Evolutionary conservation across 2,329 filamentous ascomycete genomes (phyloP), one percentile per base, ranked within the genome.

Genomic region (Calonectria henricotiae): DNA sequence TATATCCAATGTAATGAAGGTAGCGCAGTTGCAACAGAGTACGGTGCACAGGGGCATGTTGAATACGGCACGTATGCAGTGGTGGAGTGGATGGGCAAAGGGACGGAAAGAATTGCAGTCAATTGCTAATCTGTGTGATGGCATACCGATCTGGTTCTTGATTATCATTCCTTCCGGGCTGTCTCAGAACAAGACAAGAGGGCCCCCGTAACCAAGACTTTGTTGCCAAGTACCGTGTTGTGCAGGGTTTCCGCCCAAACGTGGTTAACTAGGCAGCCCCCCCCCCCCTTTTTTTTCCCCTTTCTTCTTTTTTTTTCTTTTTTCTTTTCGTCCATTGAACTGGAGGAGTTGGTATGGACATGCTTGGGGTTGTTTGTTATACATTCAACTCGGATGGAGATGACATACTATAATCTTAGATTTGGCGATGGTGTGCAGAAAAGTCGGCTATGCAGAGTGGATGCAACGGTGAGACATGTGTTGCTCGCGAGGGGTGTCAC

Each of bases 101-200:
- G 35, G 35, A 39, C 23, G 51, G 51, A 5, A 15, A 30, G 20
- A 55, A 35, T 23, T 37, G 20, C 51, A 25, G 35, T 15, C 12
- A 55, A 39, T 23, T 39, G 51, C 51, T 13, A 20, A 39, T 37
- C 35, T 2, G 37, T 39, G 35, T 13, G 23, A 58, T 37, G 51
- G 51, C 13, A 58, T 58, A 37, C 23, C 37, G 32, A 25, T 13
- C 20, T 32, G 20, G 35, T 6, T 13, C 20, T 58, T n/a, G 11
- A 37, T 58, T 5, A 2, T 5, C 32, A 58, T 58, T 25, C 51
- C 51, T 25, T 25, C 20, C 20, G 32, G 25, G 3, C 3, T 37
- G 35, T 27, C 32, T 58, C 3, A 15, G 51, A n/a, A 25, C 39
- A 39, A 58, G 51, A 58, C 51, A 58, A 58, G 12, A 25, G 51